A percentile compares a stretch with the other conserved stretches of the same genome.
Evolutionary conservation across 768 basidiomycete species (phyloP).

Genomic region (Kwoniella botswanensis): DNA sequence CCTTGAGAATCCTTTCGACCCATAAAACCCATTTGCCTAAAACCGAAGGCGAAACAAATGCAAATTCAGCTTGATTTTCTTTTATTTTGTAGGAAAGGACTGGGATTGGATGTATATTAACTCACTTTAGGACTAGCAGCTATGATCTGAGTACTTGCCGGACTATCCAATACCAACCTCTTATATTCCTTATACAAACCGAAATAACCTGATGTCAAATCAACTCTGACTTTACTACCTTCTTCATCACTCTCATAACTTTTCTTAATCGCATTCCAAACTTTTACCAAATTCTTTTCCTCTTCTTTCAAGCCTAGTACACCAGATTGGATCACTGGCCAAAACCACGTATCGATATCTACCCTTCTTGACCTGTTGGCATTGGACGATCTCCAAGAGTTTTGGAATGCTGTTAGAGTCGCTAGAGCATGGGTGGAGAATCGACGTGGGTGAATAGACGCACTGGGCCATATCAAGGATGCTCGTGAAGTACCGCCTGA

Average conservation of each 20-base stretch:
- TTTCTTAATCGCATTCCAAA: conserved; percentile 54
- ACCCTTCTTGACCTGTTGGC: conserved; percentile 41
- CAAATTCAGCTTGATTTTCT: not conserved
- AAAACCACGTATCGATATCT: conserved; percentile 65
- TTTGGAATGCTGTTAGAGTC: conserved; percentile 69
- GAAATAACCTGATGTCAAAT: conserved; percentile 96
- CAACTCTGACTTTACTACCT: conserved; percentile 64
- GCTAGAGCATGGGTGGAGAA: conserved; percentile 68
- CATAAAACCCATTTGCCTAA: conserved; percentile 95
- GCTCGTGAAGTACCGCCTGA: conserved; percentile 60
- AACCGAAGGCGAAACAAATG: not conserved
- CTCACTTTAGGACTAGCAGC: conserved; percentile 84
- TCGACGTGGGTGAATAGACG: conserved; percentile 69
- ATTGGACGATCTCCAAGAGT: conserved; percentile 55
- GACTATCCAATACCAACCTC: conserved; percentile 66
- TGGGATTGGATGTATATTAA: not conserved
- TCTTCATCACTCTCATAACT: conserved; percentile 30
- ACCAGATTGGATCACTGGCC: conserved; percentile 87
- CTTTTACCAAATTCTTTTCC: conserved; percentile 63
- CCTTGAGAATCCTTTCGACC: conserved; percentile 84
- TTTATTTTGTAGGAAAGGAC: not conserved
- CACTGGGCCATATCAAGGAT: conserved; percentile 70
- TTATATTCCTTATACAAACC: conserved; percentile 82
- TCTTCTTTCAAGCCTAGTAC: conserved; percentile 87
- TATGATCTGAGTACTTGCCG: conserved; percentile 69